Base-by-base conservation (phyloP, 2,329 filamentous ascomycete species). In the Gnomoniopsis smithogilvyi region DNA sequence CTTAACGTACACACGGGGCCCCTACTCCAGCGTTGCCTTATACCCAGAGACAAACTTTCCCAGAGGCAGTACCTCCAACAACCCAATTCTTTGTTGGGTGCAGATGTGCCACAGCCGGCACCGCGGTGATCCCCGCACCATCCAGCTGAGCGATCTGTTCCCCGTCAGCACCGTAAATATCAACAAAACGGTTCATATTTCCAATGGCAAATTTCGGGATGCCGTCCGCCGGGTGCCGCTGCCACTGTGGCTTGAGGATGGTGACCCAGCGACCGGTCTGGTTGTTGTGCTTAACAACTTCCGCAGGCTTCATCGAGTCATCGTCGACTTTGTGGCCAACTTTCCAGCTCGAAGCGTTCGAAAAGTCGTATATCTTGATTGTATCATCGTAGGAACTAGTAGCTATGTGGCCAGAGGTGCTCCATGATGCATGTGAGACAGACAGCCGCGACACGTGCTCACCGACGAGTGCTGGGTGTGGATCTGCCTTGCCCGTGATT, bases 141-240 rank as follows among this genome's bases (percentile, higher is more conserved):
- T 88, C 92, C 0, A 96, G 74, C 72, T 98, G 94, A 0, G 91
- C 94, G 3, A 99, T 76, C 71, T 98, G 94, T 67, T 92, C 88
- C 0, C 95, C 95, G 51, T 89, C 84, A 0, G 86, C 82, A 0
- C 89, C 89, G 71, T 90, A 99, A 0, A 99, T 83, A 69, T 99
- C 95, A 1, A 98, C 91, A 67, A 97, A 98, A 1, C 95, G 86
- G 70, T 96, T 96, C 95, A 98, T 98, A 66, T 98, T 99, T 1
- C 91, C 95, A 59, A 99, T 94, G 24, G 86, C 90, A 67, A 99
- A 92, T 62, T 94, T 92, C 63, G 96, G 88, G 6, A 96, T 86
- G 8, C 88, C 87, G 60, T 95, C 91, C 36, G 81, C 76, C 0
- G 95, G 94, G 49, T 84, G 81, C 34, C 84, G 79, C 72, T 99